These are phyloP conservation scores for Sherardia arvensis DNA, from an alignment of 257 asterid genomes.

Conservation along the genomic window DNA sequence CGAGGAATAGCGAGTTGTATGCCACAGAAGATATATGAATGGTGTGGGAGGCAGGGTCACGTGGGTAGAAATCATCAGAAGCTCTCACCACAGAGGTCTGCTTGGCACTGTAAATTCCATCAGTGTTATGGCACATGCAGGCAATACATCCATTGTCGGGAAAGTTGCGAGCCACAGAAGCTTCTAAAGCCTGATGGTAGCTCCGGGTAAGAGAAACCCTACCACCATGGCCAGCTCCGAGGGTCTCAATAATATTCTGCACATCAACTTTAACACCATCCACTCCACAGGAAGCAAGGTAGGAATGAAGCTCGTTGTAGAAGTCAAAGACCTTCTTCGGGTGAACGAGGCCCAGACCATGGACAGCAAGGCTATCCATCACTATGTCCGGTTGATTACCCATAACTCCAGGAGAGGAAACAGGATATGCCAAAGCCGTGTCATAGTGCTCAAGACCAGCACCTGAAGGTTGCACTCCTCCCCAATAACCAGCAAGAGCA, in stretches of 20 bases:
- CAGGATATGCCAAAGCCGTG: conserved; percentile 73
- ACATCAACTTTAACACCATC: conserved; percentile 99
- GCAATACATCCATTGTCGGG: conserved; percentile 82
- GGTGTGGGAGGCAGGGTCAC: conserved; percentile 94
- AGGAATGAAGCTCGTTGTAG: conserved; percentile 89
- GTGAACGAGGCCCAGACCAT: conserved; percentile 84
- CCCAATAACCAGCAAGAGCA: conserved; percentile 97
- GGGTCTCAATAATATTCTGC: conserved; percentile 94
- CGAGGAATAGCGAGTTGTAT: conserved; percentile 72
- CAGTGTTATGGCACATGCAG: conserved; percentile 97
- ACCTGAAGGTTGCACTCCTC: conserved; percentile 90
- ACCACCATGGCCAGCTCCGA: conserved; percentile 97
- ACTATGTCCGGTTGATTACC: conserved; percentile 98
- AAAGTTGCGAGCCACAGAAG: conserved; percentile 73
- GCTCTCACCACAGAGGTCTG: conserved; percentile 87
- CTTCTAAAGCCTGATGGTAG: conserved; percentile 89
- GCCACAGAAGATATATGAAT: conserved; percentile 86
- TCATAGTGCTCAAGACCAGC: conserved; percentile 87
- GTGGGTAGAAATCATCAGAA: conserved; percentile 89
- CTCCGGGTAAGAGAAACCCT: conserved; percentile 87
- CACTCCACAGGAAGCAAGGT: conserved; percentile 83
- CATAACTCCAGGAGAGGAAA: conserved; percentile 80
- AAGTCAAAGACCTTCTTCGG: conserved; percentile 85
- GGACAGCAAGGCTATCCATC: conserved; percentile 90
- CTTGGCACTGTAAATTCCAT: conserved; percentile 69